Evolutionary conservation across 176 grass and related monocot species (phyloP), one percentile per base, ranked within the genome.

Genomic region (Poa pratensis): DNA sequence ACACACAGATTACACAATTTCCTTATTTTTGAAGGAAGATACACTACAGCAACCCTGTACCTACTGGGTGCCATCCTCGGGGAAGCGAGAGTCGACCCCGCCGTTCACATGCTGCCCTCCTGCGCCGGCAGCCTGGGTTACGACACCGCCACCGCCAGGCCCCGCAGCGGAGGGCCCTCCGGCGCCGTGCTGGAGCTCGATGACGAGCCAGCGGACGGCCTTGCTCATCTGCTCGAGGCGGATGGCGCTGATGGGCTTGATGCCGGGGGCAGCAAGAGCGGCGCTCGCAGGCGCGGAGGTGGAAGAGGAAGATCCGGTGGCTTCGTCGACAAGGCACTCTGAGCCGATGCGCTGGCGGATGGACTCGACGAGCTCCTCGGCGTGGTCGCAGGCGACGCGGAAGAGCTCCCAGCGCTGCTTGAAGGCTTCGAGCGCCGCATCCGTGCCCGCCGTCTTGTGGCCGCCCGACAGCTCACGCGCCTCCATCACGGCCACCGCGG

Each of bases 291-390:
- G 43, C 45, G 45, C 46, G 71, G 71, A 50, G 71, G 45, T 0
- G 46, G 71, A 74, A 5, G 71, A 28, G 71, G 70, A 74, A 74
- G 71, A 73, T 73, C 92, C 95, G 5, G 90, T 97, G 75, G 90
- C 92, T 74, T 94, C 95, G 83, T 97, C 95, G 75, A 97, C 92
- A 28, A 97, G 88, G 80, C 92, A 97, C 88, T 97, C 92, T 54
- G 94, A 97, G 43, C 92, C 90, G 84, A 94, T 94, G 43, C 92
- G 88, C 63, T 94, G 92, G 76, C 90, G 90, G 45, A 97, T 90
- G 71, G 71, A 74, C 71, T 74, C 71, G 46, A 74, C 45, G 71
- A 74, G 71, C 71, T 74, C 71, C 71, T 74, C 71, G 71, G 71
- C 71, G 71, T 74, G 71, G 71, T 74, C 71, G 71, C 71, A 74